These are phyloP conservation scores for Starmerella lactis-condensi DNA, from an alignment of 805 yeast species.

Conservation along the genomic window DNA sequence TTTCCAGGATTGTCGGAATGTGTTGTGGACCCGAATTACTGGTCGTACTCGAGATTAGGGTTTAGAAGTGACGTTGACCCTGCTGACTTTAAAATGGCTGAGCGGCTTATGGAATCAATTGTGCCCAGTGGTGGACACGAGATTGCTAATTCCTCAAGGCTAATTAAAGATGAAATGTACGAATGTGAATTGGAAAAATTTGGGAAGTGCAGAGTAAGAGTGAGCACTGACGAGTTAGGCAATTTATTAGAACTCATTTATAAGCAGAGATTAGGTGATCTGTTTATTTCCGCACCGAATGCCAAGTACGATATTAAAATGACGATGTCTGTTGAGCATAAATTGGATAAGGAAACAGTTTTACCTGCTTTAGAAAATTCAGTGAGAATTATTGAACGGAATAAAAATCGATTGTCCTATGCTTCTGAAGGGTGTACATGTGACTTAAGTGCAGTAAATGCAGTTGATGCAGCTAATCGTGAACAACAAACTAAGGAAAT, in stretches of 20 bases:
- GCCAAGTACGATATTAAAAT: constrained; percentile 59
- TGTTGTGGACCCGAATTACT: constrained; percentile 18
- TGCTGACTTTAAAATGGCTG: constrained; percentile 15
- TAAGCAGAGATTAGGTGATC: constrained; percentile 54
- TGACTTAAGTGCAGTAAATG: constrained; percentile 21
- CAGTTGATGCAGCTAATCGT: constrained; percentile 3
- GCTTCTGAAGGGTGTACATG: constrained; percentile 36
- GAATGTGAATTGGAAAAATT: constrained; percentile 2
- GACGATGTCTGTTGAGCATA: constrained; percentile 60
- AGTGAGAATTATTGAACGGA: constrained; percentile 30
- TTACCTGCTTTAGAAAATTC: constrained; percentile 22
- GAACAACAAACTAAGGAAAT: constrained; percentile 24
- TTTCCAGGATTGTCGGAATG: constrained; percentile 22
- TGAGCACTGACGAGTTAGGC: constrained; percentile 18
- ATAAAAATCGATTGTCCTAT: constrained; percentile 55
- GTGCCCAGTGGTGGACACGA: constrained; percentile 5
- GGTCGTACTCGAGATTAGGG: constrained; percentile 13
- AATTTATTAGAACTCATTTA: constrained; percentile 41
- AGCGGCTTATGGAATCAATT: constrained; percentile 8
- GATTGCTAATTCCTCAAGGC: constrained; percentile 6
- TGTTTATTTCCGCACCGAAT: constrained; percentile 57
- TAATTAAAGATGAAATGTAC: constrained; percentile 12
- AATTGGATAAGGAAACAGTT: constrained; percentile 29
- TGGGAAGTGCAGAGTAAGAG: constrained; percentile 14
- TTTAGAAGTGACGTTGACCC: constrained; percentile 18